phyloP scores from a whole-genome alignment of 2,329 filamentous ascomycete genomes.

The Fusarium lateritium region DNA sequence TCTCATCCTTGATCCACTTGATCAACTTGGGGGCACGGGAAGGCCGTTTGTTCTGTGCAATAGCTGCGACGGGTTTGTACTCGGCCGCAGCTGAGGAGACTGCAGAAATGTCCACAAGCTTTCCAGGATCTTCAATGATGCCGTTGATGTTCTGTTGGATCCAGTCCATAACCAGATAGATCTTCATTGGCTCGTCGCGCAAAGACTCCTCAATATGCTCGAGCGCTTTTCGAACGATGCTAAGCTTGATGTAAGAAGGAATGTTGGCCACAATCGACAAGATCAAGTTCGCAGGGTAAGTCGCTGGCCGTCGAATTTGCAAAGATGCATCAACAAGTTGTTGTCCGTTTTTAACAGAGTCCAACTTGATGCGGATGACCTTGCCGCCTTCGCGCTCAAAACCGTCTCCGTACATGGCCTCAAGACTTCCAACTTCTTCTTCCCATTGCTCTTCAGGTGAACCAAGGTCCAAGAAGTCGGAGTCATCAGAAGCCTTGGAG shows the following conservation, averaged over 20 bases:
- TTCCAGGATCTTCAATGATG: conserved; percentile 89
- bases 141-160: conserved; percentile 84
- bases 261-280: conserved; percentile 79
- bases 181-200: conserved; percentile 86
- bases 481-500: conserved; percentile 38
- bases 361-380: conserved; percentile 79
- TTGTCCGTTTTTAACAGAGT: conserved; percentile 66
- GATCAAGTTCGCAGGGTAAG: conserved; percentile 81
- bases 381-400: conserved; percentile 73
- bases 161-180: conserved; percentile 93
- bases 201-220: conserved; percentile 79
- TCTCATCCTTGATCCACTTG: conserved; percentile 72
- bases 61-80: conserved; percentile 54
- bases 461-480: conserved; percentile 63
- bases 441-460: conserved; percentile 79
- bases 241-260: conserved; percentile 94
- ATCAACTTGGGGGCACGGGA: conserved; percentile 71
- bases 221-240: conserved; percentile 84
- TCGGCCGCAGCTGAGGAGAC: conserved; percentile 78
- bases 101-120: conserved; percentile 85
- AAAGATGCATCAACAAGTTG: conserved; percentile 67
- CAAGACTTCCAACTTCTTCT: conserved; percentile 86
- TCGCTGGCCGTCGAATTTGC: conserved; percentile 79
- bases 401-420: conserved; percentile 86
- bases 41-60: conserved; percentile 49